phyloP scores from a whole-genome alignment of 1,284 basidiomycete species.

The Butyriboletus pseudospeciosus region DNA sequence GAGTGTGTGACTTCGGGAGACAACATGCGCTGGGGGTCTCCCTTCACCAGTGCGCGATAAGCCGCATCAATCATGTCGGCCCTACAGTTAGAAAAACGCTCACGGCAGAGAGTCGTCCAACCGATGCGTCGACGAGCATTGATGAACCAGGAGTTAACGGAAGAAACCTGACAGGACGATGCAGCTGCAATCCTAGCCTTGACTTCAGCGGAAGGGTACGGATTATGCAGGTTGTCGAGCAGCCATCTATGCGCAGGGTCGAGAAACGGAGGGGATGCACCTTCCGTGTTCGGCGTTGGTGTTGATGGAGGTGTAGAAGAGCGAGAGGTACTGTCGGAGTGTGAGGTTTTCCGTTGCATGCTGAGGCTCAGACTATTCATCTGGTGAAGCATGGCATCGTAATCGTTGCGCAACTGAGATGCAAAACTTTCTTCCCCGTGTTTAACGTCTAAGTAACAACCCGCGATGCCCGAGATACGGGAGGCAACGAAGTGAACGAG shows the following conservation, averaged over 20 bases:
- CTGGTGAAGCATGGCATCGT: constrained; percentile 5
- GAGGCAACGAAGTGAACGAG: constrained; percentile 5
- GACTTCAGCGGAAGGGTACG: constrained; percentile 42
- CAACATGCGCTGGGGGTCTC: constrained; percentile 24
- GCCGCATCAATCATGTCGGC: constrained; percentile 41
- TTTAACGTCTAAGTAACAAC: constrained; percentile 7
- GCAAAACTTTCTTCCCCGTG: not conserved
- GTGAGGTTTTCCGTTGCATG: not conserved
- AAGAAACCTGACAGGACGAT: constrained; percentile 11
- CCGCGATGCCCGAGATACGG: constrained; percentile 6
- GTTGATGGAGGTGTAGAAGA: not conserved
- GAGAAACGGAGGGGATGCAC: not conserved
- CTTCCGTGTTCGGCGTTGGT: fast-evolving
- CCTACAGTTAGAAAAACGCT: constrained; percentile 37
- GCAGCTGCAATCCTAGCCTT: constrained; percentile 13
- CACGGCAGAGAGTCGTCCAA: constrained; percentile 43
- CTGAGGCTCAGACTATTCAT: constrained; percentile 3
- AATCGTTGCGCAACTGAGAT: not conserved
- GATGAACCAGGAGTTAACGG: constrained; percentile 47
- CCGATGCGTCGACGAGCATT: constrained; percentile 48
- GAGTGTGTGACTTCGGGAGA: constrained; percentile 26
- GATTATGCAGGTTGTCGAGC: constrained; percentile 44
- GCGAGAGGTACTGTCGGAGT: not conserved
- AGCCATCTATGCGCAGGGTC: constrained; percentile 30
- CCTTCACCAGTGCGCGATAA: constrained; percentile 35